Conservation (phyloP, 2,329 filamentous ascomycete genomes). For the Penicillium sp. region DNA sequence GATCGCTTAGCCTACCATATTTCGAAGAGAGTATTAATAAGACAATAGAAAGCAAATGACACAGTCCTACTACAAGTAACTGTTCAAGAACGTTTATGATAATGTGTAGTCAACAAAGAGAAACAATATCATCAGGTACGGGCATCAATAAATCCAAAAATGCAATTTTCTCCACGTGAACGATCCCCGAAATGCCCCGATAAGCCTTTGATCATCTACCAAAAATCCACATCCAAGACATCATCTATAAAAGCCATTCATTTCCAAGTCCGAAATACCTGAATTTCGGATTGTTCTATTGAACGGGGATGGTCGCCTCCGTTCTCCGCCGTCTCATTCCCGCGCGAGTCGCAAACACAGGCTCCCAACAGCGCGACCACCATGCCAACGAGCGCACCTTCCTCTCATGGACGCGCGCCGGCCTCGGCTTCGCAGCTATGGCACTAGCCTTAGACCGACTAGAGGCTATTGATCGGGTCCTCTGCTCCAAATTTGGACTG, state of each 20-base stretch:
- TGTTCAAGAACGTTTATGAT: background rate
- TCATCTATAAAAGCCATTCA: background rate
- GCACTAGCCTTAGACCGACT: constrained; percentile 30
- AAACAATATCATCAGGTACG: background rate
- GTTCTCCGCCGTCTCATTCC: constrained; percentile 26
- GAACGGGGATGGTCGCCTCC: constrained; percentile 7
- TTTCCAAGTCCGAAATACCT: background rate
- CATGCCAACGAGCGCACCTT: constrained; percentile 37
- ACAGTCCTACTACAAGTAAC: background rate
- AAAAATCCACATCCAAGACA: background rate
- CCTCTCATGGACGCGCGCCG: constrained; percentile 35
- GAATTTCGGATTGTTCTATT: too few species aligned
- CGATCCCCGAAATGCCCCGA: background rate
- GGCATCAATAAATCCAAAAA: constrained; percentile 3
- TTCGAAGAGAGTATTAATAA: background rate
- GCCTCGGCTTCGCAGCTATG: constrained; percentile 34
- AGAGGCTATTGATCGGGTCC: constrained; percentile 27
- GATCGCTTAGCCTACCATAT: background rate
- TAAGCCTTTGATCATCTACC: background rate
- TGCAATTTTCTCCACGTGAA: constrained; percentile 4
- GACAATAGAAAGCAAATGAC: background rate
- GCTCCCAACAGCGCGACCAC: constrained; percentile 34
- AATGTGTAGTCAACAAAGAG: background rate
- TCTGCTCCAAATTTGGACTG: constrained; percentile 15
- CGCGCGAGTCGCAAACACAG: constrained; percentile 27